Evolutionary conservation across 805 yeast species (phyloP), one percentile per base, ranked within the genome.

Genomic region (Barnettozyma pratensis): DNA sequence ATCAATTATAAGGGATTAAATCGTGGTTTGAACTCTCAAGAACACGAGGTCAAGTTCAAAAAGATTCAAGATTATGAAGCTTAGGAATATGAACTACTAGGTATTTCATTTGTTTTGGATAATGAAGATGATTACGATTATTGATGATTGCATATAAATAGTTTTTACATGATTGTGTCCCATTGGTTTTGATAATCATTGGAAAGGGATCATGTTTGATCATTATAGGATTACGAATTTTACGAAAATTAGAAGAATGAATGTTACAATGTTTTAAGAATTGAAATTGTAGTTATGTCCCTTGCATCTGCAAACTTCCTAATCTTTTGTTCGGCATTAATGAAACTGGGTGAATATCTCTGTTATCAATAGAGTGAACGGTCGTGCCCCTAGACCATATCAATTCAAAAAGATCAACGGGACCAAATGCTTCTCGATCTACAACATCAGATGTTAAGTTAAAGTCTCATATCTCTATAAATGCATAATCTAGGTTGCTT

Each of bases 11-110:
- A 73, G 5, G 67, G 75, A 14, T 68, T 71, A 59, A 69, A 70
- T 46, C 62, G 81, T 48, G 81, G 82, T 6, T 75, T 80, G 12
- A 78, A 78, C 53, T 61, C 72, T 25, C 69, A 72, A 34, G 61
- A 56, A 37, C 70, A 73, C 43, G 81, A 76, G 51, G 65, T 63
- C 48, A 72, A 63, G 52, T 66, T 75, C 32, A 46, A 49, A 32
- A 45, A 49, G 32, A 46, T 49, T 25, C 49, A 45, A 41, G 47
- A 40, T 11, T 41, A 44, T 28, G 50, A 47, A 30, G 37, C 44
- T 31, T 44, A 36, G 40, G 35, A 14, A 6, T 25, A 11, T 26
- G 7, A 31, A 19, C n/a, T 12, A 25, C 12, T 6, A 27, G 37
- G 14, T 26, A 19, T 34, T 30, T 36, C 29, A 41, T 34, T 37